Percentiles rank a stretch among this genome's conserved stretches.
phyloP scores from a whole-genome alignment of 805 yeast genomes.

The Wickerhamiella hasegawae region DNA sequence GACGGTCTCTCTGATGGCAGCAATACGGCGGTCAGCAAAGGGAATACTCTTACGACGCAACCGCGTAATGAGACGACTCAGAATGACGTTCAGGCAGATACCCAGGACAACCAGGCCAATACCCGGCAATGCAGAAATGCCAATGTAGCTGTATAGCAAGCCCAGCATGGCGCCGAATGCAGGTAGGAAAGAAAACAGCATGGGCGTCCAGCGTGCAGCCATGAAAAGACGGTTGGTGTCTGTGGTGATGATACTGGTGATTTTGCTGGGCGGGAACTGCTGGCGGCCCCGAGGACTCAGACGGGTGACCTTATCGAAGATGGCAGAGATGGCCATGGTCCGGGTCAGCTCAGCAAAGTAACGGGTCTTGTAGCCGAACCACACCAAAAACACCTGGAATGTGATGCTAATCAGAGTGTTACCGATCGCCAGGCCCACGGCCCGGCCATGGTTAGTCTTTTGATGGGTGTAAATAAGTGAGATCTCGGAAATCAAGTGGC shows the following conservation, averaged over 20 bases:
- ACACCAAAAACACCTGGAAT: slow-evolving; percentile 37
- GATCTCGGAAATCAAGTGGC: slow-evolving; percentile 8
- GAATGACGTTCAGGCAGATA: slow-evolving; percentile 26
- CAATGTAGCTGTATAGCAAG: slow-evolving; percentile 49
- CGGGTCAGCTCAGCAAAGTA: slow-evolving; percentile 56
- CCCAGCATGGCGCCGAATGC: slow-evolving; percentile 34
- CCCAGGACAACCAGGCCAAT: slow-evolving; percentile 31
- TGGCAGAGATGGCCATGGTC: slow-evolving; percentile 53
- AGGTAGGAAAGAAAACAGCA: slow-evolving; percentile 10
- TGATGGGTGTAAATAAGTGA: slow-evolving; percentile 7
- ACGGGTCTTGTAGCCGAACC: slow-evolving; percentile 45
- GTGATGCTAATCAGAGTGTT: slow-evolving; percentile 38
- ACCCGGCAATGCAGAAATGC: slow-evolving; percentile 61
- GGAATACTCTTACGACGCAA: slow-evolving; percentile 42
- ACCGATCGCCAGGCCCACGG: slow-evolving; percentile 67
- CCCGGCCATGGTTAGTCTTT: slow-evolving; percentile 21
- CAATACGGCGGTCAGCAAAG: slow-evolving; percentile 63
- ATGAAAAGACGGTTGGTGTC: slow-evolving; percentile 70
- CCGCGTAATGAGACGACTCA: slow-evolving; percentile 36
- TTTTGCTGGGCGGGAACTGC: slow-evolving; percentile 47
- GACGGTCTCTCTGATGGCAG: slow-evolving; percentile 61
- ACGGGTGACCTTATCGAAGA: slow-evolving; percentile 50
- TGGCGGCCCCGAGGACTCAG: slow-evolving; percentile 42
- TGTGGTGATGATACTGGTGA: slow-evolving; percentile 67
- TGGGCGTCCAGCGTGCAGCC: slow-evolving; percentile 14